These are phyloP conservation scores for Chloranthus sessilifolius DNA, from an alignment of 164 flowering plant species.

Conservation along the genomic window DNA sequence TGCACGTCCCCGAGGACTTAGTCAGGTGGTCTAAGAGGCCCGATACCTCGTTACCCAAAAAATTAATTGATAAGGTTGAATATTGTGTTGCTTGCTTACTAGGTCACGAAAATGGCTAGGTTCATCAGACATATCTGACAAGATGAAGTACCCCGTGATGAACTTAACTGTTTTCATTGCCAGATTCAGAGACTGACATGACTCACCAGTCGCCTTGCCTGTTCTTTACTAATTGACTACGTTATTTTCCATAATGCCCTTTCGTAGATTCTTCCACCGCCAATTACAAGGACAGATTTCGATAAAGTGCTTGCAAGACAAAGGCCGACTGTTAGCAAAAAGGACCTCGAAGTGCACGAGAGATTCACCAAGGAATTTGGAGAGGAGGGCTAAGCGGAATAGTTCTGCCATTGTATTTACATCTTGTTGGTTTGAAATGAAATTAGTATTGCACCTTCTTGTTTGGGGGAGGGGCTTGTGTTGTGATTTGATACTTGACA, in stretches of 20 bases:
- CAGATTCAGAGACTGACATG: too few relatives aligned
- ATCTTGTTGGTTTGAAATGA: neutral
- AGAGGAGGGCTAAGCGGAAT: conserved; percentile 78
- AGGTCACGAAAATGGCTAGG: too few relatives aligned
- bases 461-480: neutral
- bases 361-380: conserved; percentile 96
- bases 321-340: conserved; percentile 93
- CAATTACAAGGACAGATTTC: conserved; percentile 75
- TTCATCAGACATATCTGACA: too few relatives aligned
- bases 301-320: conserved; percentile 95
- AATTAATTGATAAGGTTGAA: too few relatives aligned
- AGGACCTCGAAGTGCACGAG: conserved; percentile 92
- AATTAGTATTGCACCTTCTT: neutral
- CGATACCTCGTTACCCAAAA: too few relatives aligned
- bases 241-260: neutral
- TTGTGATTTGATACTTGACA: conserved; percentile 4
- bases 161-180: too few relatives aligned
- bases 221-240: neutral
- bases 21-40: too few relatives aligned
- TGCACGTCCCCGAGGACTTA: too few relatives aligned
- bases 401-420: neutral
- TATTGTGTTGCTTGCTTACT: too few relatives aligned
- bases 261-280: conserved; percentile 81
- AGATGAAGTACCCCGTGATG: too few relatives aligned
- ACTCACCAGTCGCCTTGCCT: too few relatives aligned